These are phyloP conservation scores for Phytopythium boreale DNA, from an alignment of 352 stramenopile genomes.

Conservation along the genomic window DNA sequence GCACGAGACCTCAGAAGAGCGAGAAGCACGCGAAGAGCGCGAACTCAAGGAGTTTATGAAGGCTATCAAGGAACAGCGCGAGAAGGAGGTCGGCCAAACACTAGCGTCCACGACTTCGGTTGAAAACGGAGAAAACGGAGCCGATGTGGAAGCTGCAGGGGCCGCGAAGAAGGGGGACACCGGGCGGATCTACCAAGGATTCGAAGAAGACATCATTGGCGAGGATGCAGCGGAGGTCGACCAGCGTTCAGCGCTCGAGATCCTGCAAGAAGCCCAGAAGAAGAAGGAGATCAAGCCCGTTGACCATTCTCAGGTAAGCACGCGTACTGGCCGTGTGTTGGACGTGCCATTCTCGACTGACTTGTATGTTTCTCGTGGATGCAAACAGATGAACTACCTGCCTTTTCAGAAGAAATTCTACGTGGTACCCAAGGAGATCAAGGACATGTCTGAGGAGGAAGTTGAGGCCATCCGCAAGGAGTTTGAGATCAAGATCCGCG, in stretches of 20 bases:
- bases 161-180: slow-evolving; percentile 59
- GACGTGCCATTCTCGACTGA: neutral
- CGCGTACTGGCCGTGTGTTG: neutral
- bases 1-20: slow-evolving; percentile 55
- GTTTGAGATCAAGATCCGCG: slow-evolving; percentile 96
- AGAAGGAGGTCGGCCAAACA: slow-evolving; percentile 44
- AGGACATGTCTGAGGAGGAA: slow-evolving; percentile 86
- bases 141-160: slow-evolving; percentile 11
- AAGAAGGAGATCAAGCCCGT: slow-evolving; percentile 95
- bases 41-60: slow-evolving; percentile 86
- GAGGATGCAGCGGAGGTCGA: slow-evolving; percentile 78
- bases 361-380: neutral
- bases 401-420: slow-evolving; percentile 99
- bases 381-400: slow-evolving; percentile 91
- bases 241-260: slow-evolving; percentile 84
- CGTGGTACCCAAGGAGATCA: slow-evolving; percentile 94
- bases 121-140: slow-evolving; percentile 5
- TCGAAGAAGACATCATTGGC: slow-evolving; percentile 82
- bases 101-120: neutral
- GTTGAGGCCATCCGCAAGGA: slow-evolving; percentile 76
- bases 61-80: slow-evolving; percentile 71
- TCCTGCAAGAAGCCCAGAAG: slow-evolving; percentile 89
- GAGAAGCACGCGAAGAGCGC: slow-evolving; percentile 73
- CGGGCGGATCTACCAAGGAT: slow-evolving; percentile 79
- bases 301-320: slow-evolving; percentile 87